A percentile compares a stretch with the other conserved stretches of the same genome.
Conservation (phyloP, 2,329 filamentous ascomycete genomes). For the Cadophora sp. region DNA sequence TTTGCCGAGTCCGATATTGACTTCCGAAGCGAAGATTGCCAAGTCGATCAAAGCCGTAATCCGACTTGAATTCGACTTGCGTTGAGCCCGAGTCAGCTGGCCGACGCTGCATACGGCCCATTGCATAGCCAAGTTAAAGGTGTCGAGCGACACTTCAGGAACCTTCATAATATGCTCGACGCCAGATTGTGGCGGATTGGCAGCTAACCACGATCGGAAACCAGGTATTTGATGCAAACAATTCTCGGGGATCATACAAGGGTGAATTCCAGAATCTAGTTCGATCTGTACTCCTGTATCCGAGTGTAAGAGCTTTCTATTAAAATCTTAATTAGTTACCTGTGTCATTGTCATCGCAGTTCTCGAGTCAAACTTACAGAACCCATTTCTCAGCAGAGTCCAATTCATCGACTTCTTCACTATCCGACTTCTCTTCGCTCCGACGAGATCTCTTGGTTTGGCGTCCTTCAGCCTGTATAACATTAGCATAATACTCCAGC, state of each 20-base stretch:
- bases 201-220: neutral
- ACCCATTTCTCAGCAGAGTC: slow-evolving; percentile 17
- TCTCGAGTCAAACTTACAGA: slow-evolving; percentile 5
- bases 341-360: neutral
- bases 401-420: slow-evolving; percentile 11
- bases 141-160: neutral
- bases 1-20: slow-evolving; percentile 1
- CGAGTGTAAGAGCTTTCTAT: slow-evolving; percentile 8
- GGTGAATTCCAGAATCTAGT: slow-evolving; percentile 19
- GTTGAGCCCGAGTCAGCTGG: neutral
- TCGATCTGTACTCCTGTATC: slow-evolving; percentile 10
- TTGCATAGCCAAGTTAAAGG: slow-evolving; percentile 9
- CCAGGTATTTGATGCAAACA: neutral
- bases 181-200: neutral
- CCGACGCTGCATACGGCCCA: slow-evolving; percentile 12
- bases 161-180: neutral
- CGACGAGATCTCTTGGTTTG: slow-evolving; percentile 1
- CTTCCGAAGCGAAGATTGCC: slow-evolving; percentile 3
- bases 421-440: slow-evolving; percentile 1
- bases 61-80: neutral
- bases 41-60: slow-evolving; percentile 9
- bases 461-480: neutral
- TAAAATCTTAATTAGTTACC: neutral
- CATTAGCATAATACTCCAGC: neutral
- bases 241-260: neutral